Base-by-base conservation (phyloP, 2,329 filamentous ascomycete genomes). In the Helotiales sp. region DNA sequence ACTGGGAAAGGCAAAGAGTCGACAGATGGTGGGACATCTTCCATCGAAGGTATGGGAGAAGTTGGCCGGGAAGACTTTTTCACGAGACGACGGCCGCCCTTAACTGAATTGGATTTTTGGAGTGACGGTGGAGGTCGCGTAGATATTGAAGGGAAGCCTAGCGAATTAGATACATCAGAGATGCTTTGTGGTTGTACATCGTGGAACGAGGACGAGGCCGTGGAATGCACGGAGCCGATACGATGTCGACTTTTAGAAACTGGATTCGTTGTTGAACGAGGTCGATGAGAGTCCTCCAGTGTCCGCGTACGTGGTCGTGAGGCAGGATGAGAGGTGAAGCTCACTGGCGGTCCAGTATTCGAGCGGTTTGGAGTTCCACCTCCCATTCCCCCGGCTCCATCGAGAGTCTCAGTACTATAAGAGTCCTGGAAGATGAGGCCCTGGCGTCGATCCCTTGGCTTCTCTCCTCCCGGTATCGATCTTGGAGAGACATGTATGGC, bases 201-300 rank as follows among this genome's bases (percentile, higher is more conserved):
- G 57, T 79, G 73, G 49, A 80, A 77, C 50, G 79, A 76, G 48
- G 82, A 77, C 4, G 84, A 81, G 3, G 79, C 75, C 7, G 84
- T 79, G 33, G 86, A 87, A 65, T 88, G 86, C 65, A 91, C 83
- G 27, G 88, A 91, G 50, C 88, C 86, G 42, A 91, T 83, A 52
- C 88, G 81, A 66, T 86, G 83, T 52, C 88, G 81, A 64, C 75
- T 79, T 58, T 84, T 74, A 7, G 68, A 68, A 46, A 72, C 68
- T 40, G 73, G 74, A 42, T 56, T 57, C 5, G 75, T 66, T 47
- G 70, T 70, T 30, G 74, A 68, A n/a, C 77, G 73, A 15, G 66
- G 63, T 7, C 68, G 62, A n/a, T 57, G 52, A 31, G 66, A 60
- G 27, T 71, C 78, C 48, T 81, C 79, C 52, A 81, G 67, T 15